Conservation (phyloP, 106 monocot genomes). For the Apostasia shenzhenica region DNA sequence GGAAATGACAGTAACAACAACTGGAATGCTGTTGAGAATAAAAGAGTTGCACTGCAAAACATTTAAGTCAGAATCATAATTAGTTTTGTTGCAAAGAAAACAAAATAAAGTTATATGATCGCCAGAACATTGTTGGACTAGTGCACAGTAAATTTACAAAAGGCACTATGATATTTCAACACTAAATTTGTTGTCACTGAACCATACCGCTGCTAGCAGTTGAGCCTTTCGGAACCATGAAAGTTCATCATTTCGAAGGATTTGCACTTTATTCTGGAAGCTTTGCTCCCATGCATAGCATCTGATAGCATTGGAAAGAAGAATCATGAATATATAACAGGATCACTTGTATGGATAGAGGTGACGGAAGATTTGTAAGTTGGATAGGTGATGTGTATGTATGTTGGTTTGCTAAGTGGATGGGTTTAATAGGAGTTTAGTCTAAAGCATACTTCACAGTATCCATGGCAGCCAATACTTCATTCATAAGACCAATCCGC, state of each 20-base stretch:
- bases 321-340: not conserved
- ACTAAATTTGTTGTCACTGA: not conserved
- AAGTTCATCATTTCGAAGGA: constrained; percentile 84
- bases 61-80: constrained; percentile 1
- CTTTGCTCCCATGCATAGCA: constrained; percentile 98
- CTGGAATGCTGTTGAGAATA: constrained; percentile 87
- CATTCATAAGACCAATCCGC: constrained; percentile 97
- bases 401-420: not conserved
- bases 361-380: not conserved
- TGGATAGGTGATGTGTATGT: not conserved
- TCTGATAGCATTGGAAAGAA: constrained; percentile 24
- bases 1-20: constrained; percentile 78
- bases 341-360: not conserved
- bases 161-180: not conserved
- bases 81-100: not conserved
- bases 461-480: constrained; percentile 97
- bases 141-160: too few species aligned
- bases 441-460: constrained; percentile 74
- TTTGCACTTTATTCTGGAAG: constrained; percentile 89
- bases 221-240: constrained; percentile 92
- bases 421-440: not conserved
- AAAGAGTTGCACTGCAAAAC: constrained; percentile 81
- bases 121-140: not conserved
- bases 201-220: constrained; percentile 64
- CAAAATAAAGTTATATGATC: not conserved